Percentiles rank a stretch among this genome's conserved stretches.
These are phyloP conservation scores for Ceratorhiza oryzae-sativae DNA, from an alignment of 1,284 basidiomycete species.

Conservation along the genomic window DNA sequence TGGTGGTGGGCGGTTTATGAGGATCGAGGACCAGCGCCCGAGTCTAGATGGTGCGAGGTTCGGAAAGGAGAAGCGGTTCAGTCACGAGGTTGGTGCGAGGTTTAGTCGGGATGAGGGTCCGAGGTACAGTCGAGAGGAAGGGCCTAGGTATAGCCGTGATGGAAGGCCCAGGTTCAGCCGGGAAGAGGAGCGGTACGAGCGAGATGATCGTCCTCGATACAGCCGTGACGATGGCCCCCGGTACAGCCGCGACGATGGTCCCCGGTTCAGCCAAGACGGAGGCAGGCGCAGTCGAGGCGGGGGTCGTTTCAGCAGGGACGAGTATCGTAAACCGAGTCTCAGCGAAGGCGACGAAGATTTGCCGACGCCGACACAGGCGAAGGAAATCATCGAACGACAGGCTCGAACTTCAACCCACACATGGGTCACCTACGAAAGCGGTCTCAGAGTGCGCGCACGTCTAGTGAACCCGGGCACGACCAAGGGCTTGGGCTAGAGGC, in stretches of 20 bases:
- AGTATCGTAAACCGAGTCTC: constrained; percentile 23
- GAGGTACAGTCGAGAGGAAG: not conserved
- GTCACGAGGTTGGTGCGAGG: constrained; percentile 8
- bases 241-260: not conserved
- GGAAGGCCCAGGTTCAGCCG: not conserved
- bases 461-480: constrained; percentile 14
- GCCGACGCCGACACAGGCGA: not conserved
- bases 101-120: not conserved
- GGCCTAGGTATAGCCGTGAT: not conserved
- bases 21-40: constrained; percentile 1
- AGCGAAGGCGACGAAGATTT: constrained; percentile 34
- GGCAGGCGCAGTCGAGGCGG: not conserved
- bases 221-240: not conserved
- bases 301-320: not conserved
- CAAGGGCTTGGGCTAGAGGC: not conserved
- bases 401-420: not conserved
- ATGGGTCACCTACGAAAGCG: constrained; percentile 13
- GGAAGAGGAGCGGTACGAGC: not conserved
- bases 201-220: not conserved
- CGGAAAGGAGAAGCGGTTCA: not conserved
- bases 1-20: constrained; percentile 6
- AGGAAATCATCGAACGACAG: not conserved
- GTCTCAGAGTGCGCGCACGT: constrained; percentile 21
- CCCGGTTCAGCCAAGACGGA: not conserved
- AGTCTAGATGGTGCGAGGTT: constrained; percentile 16